Percentiles rank a stretch among this genome's conserved stretches.
phyloP scores from a whole-genome alignment of 805 yeast genomes.

The Kuraishia ogatae region DNA sequence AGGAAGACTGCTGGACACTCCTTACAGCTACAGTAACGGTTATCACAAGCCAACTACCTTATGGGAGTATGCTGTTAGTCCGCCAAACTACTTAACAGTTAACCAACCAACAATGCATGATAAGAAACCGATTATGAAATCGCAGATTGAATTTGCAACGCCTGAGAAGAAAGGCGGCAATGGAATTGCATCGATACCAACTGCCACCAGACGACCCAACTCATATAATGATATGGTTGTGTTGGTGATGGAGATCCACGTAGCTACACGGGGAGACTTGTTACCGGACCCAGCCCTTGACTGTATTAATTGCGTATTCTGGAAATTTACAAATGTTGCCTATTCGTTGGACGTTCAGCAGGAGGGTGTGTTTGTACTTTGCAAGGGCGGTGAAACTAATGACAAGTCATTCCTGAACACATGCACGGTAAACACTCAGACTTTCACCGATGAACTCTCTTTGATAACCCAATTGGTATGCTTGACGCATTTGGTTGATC shows the following conservation, averaged over 20 bases:
- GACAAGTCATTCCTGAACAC: slow-evolving; percentile 3
- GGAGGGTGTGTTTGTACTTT: slow-evolving; percentile 27
- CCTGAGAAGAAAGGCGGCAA: slow-evolving; percentile 28
- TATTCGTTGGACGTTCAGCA: slow-evolving; percentile 23
- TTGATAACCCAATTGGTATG: slow-evolving; percentile 48
- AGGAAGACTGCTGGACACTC: slow-evolving; percentile 7
- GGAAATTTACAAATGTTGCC: slow-evolving; percentile 44
- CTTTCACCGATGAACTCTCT: slow-evolving; percentile 44
- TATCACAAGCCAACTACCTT: background rate
- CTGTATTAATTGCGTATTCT: slow-evolving; percentile 49
- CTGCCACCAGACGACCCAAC: slow-evolving; percentile 21
- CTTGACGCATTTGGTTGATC: slow-evolving; percentile 59
- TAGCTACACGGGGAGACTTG: slow-evolving; percentile 37
- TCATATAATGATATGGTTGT: slow-evolving; percentile 41
- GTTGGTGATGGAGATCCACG: slow-evolving; percentile 64
- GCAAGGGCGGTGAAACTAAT: slow-evolving; percentile 2
- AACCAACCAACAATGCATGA: background rate
- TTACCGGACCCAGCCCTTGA: slow-evolving; percentile 64
- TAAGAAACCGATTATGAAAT: slow-evolving; percentile 13
- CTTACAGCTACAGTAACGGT: background rate
- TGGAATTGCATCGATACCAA: slow-evolving; percentile 26
- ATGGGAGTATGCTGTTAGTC: background rate
- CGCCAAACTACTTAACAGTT: background rate
- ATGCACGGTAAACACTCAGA: slow-evolving; percentile 10
- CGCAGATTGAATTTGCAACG: slow-evolving; percentile 46